A percentile compares a stretch with the other conserved stretches of the same genome.
phyloP scores from a whole-genome alignment of 2,329 filamentous ascomycete species.

The Aspergillus floridensis region DNA sequence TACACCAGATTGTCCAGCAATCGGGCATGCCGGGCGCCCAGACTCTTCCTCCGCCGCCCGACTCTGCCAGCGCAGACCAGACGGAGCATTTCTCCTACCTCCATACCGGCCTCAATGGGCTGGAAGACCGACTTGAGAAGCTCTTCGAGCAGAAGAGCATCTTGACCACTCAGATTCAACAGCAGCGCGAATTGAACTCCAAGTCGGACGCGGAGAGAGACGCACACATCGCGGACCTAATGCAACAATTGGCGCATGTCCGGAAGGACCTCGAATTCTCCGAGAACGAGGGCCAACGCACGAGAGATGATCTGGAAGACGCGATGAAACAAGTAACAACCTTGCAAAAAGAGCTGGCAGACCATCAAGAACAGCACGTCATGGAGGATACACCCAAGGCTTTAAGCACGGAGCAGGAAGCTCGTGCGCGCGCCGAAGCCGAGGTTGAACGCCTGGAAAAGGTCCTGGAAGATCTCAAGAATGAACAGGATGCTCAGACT shows the following conservation, averaged over 20 bases:
- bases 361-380: constrained; percentile 33
- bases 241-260: constrained; percentile 55
- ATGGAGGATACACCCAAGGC: constrained; percentile 29
- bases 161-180: constrained; percentile 86
- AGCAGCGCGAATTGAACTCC: constrained; percentile 88
- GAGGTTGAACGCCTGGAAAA: constrained; percentile 42
- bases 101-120: constrained; percentile 71
- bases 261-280: constrained; percentile 63
- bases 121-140: constrained; percentile 72
- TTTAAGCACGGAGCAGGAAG: constrained; percentile 29
- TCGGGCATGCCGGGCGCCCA: constrained; percentile 45
- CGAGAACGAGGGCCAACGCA: constrained; percentile 39
- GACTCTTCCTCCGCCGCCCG: constrained; percentile 58
- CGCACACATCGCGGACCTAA: constrained; percentile 46
- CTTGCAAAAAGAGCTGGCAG: constrained; percentile 36
- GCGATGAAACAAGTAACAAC: constrained; percentile 46
- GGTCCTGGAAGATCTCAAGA: constrained; percentile 51
- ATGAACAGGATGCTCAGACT: constrained; percentile 28
- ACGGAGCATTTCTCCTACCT: constrained; percentile 74
- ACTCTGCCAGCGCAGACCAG: constrained; percentile 55
- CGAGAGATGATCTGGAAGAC: constrained; percentile 41
- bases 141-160: constrained; percentile 87
- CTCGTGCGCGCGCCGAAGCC: constrained; percentile 30
- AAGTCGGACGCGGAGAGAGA: constrained; percentile 68
- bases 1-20: constrained; percentile 58